These are phyloP conservation scores for Chytridium lagenaria DNA, from an alignment of 371 early-diverging fungal species.

Conservation along the genomic window DNA sequence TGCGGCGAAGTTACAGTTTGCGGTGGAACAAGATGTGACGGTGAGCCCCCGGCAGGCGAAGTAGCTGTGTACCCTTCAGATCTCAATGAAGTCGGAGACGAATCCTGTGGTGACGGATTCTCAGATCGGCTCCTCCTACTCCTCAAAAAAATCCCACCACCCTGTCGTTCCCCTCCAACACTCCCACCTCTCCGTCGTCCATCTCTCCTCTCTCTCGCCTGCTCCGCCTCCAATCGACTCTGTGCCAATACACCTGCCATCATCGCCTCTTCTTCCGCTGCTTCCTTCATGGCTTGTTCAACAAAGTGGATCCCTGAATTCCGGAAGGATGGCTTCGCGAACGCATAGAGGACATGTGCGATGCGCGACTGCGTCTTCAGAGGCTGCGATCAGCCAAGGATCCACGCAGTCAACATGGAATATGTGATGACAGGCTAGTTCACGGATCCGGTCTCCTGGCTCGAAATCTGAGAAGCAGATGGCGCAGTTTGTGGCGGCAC, in stretches of 20 bases:
- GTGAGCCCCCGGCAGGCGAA: neutral
- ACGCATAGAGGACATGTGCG: conserved; percentile 45
- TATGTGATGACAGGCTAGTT: conserved; percentile 69
- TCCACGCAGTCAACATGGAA: conserved; percentile 76
- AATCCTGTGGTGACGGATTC: no score
- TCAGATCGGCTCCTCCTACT: neutral
- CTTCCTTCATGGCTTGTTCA: conserved; percentile 29
- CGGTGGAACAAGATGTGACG: neutral
- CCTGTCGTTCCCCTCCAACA: neutral
- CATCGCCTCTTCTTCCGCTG: conserved; percentile 30
- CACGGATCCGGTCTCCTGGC: conserved; percentile 60
- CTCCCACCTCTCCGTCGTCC: neutral
- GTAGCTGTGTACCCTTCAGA: neutral
- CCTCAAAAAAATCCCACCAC: neutral
- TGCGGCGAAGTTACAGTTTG: neutral
- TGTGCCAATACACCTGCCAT: conserved; percentile 29
- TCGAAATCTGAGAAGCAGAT: conserved; percentile 72
- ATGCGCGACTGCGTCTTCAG: conserved; percentile 34
- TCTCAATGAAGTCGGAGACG: no score
- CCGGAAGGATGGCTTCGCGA: conserved; percentile 36
- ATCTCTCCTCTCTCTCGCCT: conserved; percentile 14
- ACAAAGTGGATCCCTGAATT: conserved; percentile 40
- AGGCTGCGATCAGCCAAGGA: conserved; percentile 61
- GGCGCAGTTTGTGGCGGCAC: conserved; percentile 58
- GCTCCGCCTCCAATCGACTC: no score